These are phyloP conservation scores for Sugiyamaella castrensis DNA, from an alignment of 1,139 yeast genomes.

Conservation along the genomic window DNA sequence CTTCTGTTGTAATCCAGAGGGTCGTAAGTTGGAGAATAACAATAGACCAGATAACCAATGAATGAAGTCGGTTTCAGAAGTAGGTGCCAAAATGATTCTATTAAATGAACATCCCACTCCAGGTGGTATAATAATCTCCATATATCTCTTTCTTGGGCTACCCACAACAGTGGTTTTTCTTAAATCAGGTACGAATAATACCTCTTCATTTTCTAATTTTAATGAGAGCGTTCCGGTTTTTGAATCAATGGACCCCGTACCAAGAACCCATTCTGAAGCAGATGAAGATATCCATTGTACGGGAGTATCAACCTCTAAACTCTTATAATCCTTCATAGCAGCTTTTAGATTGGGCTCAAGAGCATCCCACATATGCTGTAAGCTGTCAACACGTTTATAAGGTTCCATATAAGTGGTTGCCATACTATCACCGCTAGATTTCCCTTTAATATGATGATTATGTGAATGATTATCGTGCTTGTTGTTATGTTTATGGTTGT, in stretches of 20 bases:
- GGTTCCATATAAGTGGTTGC: constrained; percentile 2
- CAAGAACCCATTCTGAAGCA: constrained; percentile 16
- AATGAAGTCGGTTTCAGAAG: constrained; percentile 26
- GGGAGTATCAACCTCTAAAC: constrained; percentile 22
- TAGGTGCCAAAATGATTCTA: constrained; percentile 24
- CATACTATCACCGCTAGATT: constrained; percentile 8
- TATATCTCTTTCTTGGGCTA: constrained; percentile 23
- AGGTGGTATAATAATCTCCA: constrained; percentile 25
- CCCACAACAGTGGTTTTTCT: constrained; percentile 24
- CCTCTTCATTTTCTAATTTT: neutral
- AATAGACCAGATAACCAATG: constrained; percentile 26
- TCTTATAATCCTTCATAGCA: constrained; percentile 23
- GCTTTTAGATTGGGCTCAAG: constrained; percentile 13
- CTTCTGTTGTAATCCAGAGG: constrained; percentile 27
- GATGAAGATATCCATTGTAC: constrained; percentile 26
- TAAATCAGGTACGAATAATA: constrained; percentile 21
- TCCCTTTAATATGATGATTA: neutral
- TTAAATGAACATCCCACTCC: constrained; percentile 19
- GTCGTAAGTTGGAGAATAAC: constrained; percentile 28
- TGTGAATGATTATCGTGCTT: neutral
- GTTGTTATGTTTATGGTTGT: neutral
- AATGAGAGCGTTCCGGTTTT: constrained; percentile 19
- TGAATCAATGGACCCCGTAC: constrained; percentile 11
- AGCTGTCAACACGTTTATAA: constrained; percentile 10
- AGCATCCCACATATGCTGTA: constrained; percentile 15